A percentile compares a stretch with the other conserved stretches of the same genome.
phyloP scores from a whole-genome alignment of 441 rosid species.

The Lagerstroemia fauriei region DNA sequence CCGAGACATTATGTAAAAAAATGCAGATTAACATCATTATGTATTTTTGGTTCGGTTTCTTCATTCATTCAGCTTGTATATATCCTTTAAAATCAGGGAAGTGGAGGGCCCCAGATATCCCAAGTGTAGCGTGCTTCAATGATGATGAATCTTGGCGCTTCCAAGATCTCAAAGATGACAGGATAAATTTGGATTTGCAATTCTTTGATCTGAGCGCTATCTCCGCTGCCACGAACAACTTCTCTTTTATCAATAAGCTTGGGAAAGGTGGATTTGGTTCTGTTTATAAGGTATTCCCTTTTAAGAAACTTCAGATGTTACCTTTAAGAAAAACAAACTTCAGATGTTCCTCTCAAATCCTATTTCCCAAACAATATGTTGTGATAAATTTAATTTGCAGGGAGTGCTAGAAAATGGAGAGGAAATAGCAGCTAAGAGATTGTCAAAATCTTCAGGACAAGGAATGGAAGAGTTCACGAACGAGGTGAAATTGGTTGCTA shows the following conservation, averaged over 20 bases:
- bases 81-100: neutral
- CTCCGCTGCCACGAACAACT: slow-evolving; percentile 53
- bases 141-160: neutral
- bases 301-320: neutral
- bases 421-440: slow-evolving; percentile 58
- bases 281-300: slow-evolving; percentile 52
- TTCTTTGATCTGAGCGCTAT: slow-evolving; percentile 57
- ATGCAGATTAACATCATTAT: neutral
- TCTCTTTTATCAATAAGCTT: slow-evolving; percentile 50
- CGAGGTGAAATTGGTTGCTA: slow-evolving; percentile 53
- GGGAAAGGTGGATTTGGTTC: slow-evolving; percentile 81
- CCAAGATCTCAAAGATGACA: neutral
- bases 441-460: slow-evolving; percentile 53
- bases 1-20: neutral
- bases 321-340: too few relatives aligned
- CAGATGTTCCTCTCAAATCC: neutral
- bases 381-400: neutral
- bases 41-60: neutral
- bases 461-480: slow-evolving; percentile 62
- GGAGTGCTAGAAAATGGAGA: slow-evolving; percentile 49
- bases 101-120: neutral
- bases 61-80: neutral
- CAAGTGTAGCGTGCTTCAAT: neutral
- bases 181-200: slow-evolving; percentile 44
- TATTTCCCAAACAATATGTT: neutral